Percentiles rank a stretch among this genome's conserved stretches.
These are phyloP conservation scores for Sodiomyces alkalinus DNA, from an alignment of 2,329 filamentous ascomycete genomes.

Conservation along the genomic window DNA sequence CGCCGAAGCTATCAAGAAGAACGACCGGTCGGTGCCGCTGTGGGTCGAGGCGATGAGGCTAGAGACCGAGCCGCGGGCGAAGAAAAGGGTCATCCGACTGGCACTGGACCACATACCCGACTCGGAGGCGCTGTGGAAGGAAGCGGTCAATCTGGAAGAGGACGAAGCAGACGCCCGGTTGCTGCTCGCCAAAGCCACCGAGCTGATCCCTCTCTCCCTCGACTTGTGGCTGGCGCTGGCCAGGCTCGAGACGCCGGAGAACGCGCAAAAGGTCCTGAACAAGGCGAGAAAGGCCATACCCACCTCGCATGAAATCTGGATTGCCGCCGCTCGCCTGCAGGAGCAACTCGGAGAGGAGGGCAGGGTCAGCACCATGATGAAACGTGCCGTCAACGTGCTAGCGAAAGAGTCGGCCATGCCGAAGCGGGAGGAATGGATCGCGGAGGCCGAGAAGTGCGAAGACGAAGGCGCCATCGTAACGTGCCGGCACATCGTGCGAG, in stretches of 20 bases:
- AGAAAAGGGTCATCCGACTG: conserved; percentile 84
- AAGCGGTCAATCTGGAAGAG: conserved; percentile 89
- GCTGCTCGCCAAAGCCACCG: conserved; percentile 84
- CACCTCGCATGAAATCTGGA: conserved; percentile 91
- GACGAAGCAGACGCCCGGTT: conserved; percentile 76
- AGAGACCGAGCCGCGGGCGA: conserved; percentile 66
- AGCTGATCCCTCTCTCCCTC: conserved; percentile 84
- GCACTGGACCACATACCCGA: conserved; percentile 87
- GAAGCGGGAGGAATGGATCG: conserved; percentile 93
- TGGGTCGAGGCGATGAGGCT: conserved; percentile 96
- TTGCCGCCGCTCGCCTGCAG: conserved; percentile 80
- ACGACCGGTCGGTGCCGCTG: conserved; percentile 71
- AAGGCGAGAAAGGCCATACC: conserved; percentile 87
- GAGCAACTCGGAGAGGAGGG: conserved; percentile 52
- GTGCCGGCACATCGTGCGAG: conserved; percentile 76
- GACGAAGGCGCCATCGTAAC: conserved; percentile 78
- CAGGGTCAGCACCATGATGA: conserved; percentile 88
- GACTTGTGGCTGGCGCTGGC: conserved; percentile 93
- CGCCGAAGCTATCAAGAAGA: conserved; percentile 81
- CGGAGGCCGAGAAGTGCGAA: conserved; percentile 87
- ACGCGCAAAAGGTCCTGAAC: conserved; percentile 90
- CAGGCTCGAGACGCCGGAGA: conserved; percentile 74
- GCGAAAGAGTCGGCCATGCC: conserved; percentile 91
- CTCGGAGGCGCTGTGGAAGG: conserved; percentile 95
- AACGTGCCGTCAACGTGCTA: conserved; percentile 76